Conservation (phyloP, 306 rosid genomes). For the Malus orientalis region DNA sequence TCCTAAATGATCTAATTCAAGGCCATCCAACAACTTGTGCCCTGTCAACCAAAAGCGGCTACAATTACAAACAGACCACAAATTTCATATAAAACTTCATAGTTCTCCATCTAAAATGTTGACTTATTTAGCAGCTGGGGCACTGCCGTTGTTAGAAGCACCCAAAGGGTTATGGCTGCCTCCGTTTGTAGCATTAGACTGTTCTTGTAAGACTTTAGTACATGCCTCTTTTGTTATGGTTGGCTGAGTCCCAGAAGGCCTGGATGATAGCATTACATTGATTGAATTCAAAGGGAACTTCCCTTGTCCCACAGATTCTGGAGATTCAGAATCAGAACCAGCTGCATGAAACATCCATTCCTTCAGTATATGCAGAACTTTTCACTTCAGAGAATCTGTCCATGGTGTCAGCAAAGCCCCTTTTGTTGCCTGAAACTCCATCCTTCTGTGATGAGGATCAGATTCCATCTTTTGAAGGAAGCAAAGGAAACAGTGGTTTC, state of each 20-base stretch:
- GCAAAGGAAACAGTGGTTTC: conserved; percentile 74
- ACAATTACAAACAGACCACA: neutral
- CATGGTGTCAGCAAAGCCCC: conserved; percentile 81
- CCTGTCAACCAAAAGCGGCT: conserved; percentile 34
- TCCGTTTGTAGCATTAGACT: conserved; percentile 49
- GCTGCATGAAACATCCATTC: conserved; percentile 27
- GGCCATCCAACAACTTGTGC: conserved; percentile 99
- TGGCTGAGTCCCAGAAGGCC: conserved; percentile 58
- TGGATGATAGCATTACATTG: conserved; percentile 49
- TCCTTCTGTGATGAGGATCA: conserved; percentile 40
- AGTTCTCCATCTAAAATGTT: neutral
- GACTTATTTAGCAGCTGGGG: conserved; percentile 88
- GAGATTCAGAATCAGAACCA: conserved; percentile 31
- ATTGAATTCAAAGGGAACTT: conserved; percentile 53
- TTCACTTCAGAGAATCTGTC: conserved; percentile 65
- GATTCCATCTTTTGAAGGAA: conserved; percentile 77
- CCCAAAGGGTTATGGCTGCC: conserved; percentile 34
- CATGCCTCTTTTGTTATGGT: conserved; percentile 42
- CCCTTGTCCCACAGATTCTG: conserved; percentile 42
- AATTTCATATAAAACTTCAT: neutral
- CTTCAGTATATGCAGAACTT: conserved; percentile 19
- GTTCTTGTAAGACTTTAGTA: conserved; percentile 55
- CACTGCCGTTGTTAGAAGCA: conserved; percentile 39
- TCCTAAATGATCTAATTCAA: conserved; percentile 85
- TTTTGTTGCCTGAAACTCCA: conserved; percentile 73